Evolutionary conservation across 2,329 filamentous ascomycete genomes (phyloP).

Genomic region (Fusarium sp.): DNA sequence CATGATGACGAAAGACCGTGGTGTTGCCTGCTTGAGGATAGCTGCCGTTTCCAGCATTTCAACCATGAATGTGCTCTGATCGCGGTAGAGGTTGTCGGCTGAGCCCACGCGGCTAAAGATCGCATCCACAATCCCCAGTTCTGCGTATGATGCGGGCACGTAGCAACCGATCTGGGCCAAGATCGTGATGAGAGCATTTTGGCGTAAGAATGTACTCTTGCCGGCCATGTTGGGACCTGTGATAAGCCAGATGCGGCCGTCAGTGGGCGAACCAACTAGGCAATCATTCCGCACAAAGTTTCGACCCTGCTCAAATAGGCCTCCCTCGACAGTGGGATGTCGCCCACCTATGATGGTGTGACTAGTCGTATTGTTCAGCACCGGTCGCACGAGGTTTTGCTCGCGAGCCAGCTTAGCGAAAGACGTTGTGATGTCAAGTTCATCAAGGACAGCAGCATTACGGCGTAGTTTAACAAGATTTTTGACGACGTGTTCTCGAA

Average conservation of each 20-base stretch:
- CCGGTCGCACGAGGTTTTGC: constrained; percentile 78
- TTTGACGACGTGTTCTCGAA: constrained; percentile 81
- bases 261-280: constrained; percentile 75
- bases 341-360: constrained; percentile 88
- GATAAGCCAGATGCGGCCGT: constrained; percentile 75
- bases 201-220: constrained; percentile 94
- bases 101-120: constrained; percentile 95
- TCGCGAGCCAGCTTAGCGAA: constrained; percentile 85
- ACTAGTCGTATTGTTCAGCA: constrained; percentile 71
- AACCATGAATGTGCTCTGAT: constrained; percentile 99
- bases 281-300: constrained; percentile 90
- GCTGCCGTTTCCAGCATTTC: constrained; percentile 98
- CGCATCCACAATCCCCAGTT: constrained; percentile 93
- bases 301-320: constrained; percentile 82
- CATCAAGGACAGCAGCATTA: constrained; percentile 92
- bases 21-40: constrained; percentile 87
- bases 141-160: constrained; percentile 88
- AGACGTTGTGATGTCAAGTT: constrained; percentile 89
- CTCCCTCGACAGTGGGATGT: constrained; percentile 91
- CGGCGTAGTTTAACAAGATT: constrained; percentile 88
- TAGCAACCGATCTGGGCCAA: constrained; percentile 93
- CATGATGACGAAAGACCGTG: constrained; percentile 94
- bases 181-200: constrained; percentile 94
- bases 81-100: constrained; percentile 92
- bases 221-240: constrained; percentile 97